Percentiles rank a stretch among this genome's conserved stretches.
phyloP scores from a whole-genome alignment of 2,329 filamentous ascomycete genomes.

The Apiospora sp. region DNA sequence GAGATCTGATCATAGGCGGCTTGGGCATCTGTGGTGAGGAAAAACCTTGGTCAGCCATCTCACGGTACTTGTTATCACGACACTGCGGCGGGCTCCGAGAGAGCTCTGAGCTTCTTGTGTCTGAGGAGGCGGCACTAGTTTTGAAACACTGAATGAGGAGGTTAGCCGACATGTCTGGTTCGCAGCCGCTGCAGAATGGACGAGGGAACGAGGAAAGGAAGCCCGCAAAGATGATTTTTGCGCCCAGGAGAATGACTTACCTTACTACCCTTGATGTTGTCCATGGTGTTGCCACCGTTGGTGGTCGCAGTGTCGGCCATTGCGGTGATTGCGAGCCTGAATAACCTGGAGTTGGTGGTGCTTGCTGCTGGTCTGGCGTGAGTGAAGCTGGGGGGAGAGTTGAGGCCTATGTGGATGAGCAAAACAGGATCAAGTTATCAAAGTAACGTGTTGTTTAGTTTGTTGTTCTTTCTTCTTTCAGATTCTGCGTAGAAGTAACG shows the following conservation, averaged over 20 bases:
- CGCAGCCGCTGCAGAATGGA: slow-evolving; percentile 24
- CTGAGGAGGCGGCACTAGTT: slow-evolving; percentile 26
- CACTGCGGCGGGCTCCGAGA: slow-evolving; percentile 24
- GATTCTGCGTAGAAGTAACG: background rate
- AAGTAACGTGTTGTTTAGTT: background rate
- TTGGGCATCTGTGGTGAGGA: slow-evolving; percentile 52
- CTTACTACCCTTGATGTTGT: slow-evolving; percentile 62
- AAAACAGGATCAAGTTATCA: background rate
- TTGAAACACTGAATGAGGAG: slow-evolving; percentile 44
- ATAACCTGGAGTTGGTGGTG: background rate
- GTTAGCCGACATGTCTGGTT: slow-evolving; percentile 40
- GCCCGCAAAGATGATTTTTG: slow-evolving; percentile 24
- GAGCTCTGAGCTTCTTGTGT: background rate
- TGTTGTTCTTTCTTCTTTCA: background rate
- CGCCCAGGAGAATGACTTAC: slow-evolving; percentile 45
- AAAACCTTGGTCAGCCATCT: slow-evolving; percentile 8
- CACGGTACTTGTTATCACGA: slow-evolving; percentile 29
- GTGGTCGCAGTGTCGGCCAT: slow-evolving; percentile 53
- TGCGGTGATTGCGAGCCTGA: slow-evolving; percentile 5
- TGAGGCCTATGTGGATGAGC: background rate
- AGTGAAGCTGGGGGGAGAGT: background rate
- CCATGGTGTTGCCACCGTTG: slow-evolving; percentile 57
- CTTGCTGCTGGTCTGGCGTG: background rate
- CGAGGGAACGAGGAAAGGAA: background rate
- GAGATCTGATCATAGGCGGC: slow-evolving; percentile 57